These are phyloP conservation scores for Fusarium acutatum DNA, from an alignment of 2,329 filamentous ascomycete genomes.

Conservation along the genomic window DNA sequence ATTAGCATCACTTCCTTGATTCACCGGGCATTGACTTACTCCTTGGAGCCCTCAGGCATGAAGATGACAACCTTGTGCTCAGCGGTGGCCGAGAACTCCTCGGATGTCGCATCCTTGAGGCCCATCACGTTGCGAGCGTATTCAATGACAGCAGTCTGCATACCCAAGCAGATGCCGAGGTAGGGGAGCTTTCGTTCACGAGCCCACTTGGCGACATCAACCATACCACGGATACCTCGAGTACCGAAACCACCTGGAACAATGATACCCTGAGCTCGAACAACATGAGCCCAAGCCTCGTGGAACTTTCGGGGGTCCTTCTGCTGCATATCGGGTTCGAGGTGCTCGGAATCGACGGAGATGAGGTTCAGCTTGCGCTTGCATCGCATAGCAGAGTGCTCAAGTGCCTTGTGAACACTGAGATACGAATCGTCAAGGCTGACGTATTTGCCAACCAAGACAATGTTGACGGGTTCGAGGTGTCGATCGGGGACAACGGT, in stretches of 20 bases:
- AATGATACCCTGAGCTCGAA: slow-evolving; percentile 64
- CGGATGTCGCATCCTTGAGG: slow-evolving; percentile 63
- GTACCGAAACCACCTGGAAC: slow-evolving; percentile 82
- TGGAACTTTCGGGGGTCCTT: slow-evolving; percentile 78
- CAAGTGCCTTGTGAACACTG: slow-evolving; percentile 82
- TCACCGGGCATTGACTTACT: slow-evolving; percentile 35
- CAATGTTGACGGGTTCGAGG: slow-evolving; percentile 77
- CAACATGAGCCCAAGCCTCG: slow-evolving; percentile 84
- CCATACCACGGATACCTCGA: slow-evolving; percentile 85
- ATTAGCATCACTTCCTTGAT: neutral
- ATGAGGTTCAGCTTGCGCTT: slow-evolving; percentile 79
- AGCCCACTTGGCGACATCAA: slow-evolving; percentile 85
- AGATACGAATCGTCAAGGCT: slow-evolving; percentile 87
- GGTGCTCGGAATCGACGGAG: slow-evolving; percentile 85
- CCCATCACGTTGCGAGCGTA: slow-evolving; percentile 80
- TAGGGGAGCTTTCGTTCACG: slow-evolving; percentile 83
- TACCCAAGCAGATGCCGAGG: slow-evolving; percentile 89
- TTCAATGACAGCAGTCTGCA: slow-evolving; percentile 94
- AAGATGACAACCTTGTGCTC: slow-evolving; percentile 80
- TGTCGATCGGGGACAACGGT: slow-evolving; percentile 74
- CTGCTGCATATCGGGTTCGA: slow-evolving; percentile 73
- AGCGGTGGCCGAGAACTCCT: slow-evolving; percentile 65
- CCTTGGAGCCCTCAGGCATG: slow-evolving; percentile 79
- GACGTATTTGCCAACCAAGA: slow-evolving; percentile 91
- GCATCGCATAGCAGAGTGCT: slow-evolving; percentile 91